These are phyloP conservation scores for Tolypocladium album DNA, from an alignment of 2,329 filamentous ascomycete species.

Conservation along the genomic window DNA sequence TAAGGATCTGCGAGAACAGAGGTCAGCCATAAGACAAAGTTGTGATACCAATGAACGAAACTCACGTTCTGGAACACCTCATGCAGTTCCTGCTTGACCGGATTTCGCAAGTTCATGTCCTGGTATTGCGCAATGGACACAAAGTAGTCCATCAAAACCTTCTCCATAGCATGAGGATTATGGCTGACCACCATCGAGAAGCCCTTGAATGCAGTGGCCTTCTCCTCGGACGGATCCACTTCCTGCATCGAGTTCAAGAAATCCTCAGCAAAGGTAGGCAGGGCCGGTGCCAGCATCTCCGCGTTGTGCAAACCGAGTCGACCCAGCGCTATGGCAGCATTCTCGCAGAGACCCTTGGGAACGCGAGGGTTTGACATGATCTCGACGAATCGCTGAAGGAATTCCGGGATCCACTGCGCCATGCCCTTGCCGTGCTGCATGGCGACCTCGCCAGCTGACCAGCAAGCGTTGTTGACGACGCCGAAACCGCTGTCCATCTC, in stretches of 20 bases:
- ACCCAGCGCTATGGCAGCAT: slow-evolving; percentile 86
- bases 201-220: slow-evolving; percentile 84
- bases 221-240: slow-evolving; percentile 83
- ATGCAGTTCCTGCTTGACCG: slow-evolving; percentile 54
- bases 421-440: slow-evolving; percentile 68
- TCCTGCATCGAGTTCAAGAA: slow-evolving; percentile 77
- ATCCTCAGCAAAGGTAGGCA: slow-evolving; percentile 68
- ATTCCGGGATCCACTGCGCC: slow-evolving; percentile 63
- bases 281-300: slow-evolving; percentile 64
- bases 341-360: slow-evolving; percentile 80
- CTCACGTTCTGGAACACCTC: slow-evolving; percentile 68
- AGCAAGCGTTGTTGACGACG: slow-evolving; percentile 96
- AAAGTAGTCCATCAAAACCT: slow-evolving; percentile 73
- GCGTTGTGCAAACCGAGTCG: slow-evolving; percentile 73
- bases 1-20: slow-evolving; percentile 30
- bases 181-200: slow-evolving; percentile 76
- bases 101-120: slow-evolving; percentile 48
- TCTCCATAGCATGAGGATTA: slow-evolving; percentile 90
- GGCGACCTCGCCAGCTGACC: slow-evolving; percentile 88
- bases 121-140: slow-evolving; percentile 70
- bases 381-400: slow-evolving; percentile 66
- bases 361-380: slow-evolving; percentile 82
- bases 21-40: not conserved
- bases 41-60: slow-evolving; percentile 2
- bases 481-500: slow-evolving; percentile 79